Evolutionary conservation across 345 rosid species (phyloP), one percentile per base, ranked within the genome.

Genomic region (Bruguiera parviflora): DNA sequence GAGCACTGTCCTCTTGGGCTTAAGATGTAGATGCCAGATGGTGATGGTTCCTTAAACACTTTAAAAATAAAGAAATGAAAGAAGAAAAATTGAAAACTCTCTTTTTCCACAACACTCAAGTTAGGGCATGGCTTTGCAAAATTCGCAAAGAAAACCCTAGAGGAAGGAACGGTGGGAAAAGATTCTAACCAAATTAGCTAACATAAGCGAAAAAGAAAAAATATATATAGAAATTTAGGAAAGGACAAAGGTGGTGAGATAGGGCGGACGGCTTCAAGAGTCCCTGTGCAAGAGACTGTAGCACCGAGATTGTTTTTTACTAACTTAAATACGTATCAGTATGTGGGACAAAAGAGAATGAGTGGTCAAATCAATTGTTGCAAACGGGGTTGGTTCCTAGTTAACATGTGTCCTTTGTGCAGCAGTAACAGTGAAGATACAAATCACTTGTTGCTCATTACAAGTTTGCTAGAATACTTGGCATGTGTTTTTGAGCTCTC

Each of bases 281-380:
- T 20, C 6, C 24, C 24, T 22, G 35, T 52, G 32, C 19, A 58
- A 43, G 49, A 67, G 73, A 61, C 79, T 72, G 63, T 67, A 68
- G 9, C 56, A 51, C 64, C 56, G 65, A 59, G 75, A 75, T 72
- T 67, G 70, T 66, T 74, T 69, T 64, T 55, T 64, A 68, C 74
- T 63, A 76, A 77, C 78, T 71, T 78, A 58, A 78, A 76, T 69
- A 72, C 68, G 64, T 47, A 32, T 64, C 64, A 66, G 72, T 57
- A 65, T 49, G 77, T n/a, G 71, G 56, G 77, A 68, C 77, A 78
- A 72, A 82, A 74, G 78, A 73, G 72, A 77, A 71, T 68, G 87
- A 84, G 59, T 58, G 71, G 87, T 84, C 87, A 84, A 72, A 72
- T 84, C 87, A 81, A 8, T 63, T 33, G 37, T 8, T 33, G 37